Conservation (phyloP, 768 basidiomycete species). For the Psilocybe subaeruginosa region DNA sequence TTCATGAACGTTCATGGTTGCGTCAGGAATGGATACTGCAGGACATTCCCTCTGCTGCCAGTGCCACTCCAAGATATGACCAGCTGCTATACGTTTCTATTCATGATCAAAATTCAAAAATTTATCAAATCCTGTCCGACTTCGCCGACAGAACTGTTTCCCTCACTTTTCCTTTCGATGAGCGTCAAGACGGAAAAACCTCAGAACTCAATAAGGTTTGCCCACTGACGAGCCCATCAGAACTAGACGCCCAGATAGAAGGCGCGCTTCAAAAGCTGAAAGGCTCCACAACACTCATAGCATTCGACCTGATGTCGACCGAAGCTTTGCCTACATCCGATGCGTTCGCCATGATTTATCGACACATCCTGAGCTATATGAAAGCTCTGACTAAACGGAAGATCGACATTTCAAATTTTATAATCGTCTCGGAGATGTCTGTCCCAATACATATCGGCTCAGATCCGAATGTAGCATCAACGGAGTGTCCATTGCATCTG, state of each 20-base stretch:
- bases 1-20: slow-evolving; percentile 8
- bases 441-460: not conserved
- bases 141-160: not conserved
- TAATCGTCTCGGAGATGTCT: slow-evolving; percentile 14
- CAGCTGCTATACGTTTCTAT: slow-evolving; percentile 5
- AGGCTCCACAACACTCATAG: not conserved
- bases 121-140: not conserved
- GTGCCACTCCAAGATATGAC: not conserved
- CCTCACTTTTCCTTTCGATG: not conserved
- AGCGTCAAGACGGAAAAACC: not conserved
- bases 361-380: slow-evolving; percentile 11
- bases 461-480: not conserved
- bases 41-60: not conserved
- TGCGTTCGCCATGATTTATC: slow-evolving; percentile 5
- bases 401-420: slow-evolving; percentile 10
- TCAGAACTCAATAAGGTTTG: not conserved
- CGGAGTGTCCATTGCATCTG: not conserved
- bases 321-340: slow-evolving; percentile 6
- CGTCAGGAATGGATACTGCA: slow-evolving; percentile 14
- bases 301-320: slow-evolving; percentile 18
- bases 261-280: not conserved
- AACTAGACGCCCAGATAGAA: not conserved
- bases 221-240: too few species aligned
- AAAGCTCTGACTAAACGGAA: slow-evolving; percentile 10
- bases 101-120: not conserved